Percentiles rank a stretch among this genome's conserved stretches.
Conservation (phyloP, 73 alveolate species). For the Uronychia setigera region DNA sequence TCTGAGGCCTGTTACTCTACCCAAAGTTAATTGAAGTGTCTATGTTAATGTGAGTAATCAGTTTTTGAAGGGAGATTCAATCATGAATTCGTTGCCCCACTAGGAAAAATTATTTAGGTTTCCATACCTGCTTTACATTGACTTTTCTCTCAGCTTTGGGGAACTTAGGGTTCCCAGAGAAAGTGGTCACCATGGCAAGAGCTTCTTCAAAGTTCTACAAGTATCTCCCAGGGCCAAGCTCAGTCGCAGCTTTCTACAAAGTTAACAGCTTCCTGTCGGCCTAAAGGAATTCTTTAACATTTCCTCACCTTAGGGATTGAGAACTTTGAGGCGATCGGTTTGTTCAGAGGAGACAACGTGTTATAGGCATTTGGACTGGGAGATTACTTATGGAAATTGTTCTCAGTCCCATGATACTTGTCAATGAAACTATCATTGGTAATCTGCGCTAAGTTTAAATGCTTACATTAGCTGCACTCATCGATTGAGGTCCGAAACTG, state of each 20-base stretch:
- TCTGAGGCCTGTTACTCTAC: slow-evolving; percentile 45
- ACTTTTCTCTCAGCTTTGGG: too few relatives aligned
- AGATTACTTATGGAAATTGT: background rate
- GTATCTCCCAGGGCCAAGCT: slow-evolving; percentile 1
- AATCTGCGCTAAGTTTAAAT: background rate
- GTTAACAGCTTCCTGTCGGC: background rate
- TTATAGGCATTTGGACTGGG: background rate
- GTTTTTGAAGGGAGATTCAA: too few relatives aligned
- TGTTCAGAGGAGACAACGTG: background rate
- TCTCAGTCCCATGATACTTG: too few relatives aligned
- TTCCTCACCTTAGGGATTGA: background rate
- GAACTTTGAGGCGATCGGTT: background rate
- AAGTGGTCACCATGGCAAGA: too few relatives aligned
- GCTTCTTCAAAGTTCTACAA: too few relatives aligned
- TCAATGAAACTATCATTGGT: background rate
- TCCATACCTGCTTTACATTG: too few relatives aligned
- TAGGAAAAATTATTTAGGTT: too few relatives aligned
- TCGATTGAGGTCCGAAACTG: background rate
- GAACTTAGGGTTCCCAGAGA: too few relatives aligned
- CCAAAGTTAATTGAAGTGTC: too few relatives aligned
- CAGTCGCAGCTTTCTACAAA: background rate
- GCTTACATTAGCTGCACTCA: background rate
- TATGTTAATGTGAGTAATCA: too few relatives aligned
- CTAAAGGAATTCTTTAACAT: background rate
- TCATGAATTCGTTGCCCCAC: too few relatives aligned